Percentiles rank a stretch among this genome's conserved stretches.
phyloP scores from a whole-genome alignment of 148 eudicot species.

The Cornus kousa region DNA sequence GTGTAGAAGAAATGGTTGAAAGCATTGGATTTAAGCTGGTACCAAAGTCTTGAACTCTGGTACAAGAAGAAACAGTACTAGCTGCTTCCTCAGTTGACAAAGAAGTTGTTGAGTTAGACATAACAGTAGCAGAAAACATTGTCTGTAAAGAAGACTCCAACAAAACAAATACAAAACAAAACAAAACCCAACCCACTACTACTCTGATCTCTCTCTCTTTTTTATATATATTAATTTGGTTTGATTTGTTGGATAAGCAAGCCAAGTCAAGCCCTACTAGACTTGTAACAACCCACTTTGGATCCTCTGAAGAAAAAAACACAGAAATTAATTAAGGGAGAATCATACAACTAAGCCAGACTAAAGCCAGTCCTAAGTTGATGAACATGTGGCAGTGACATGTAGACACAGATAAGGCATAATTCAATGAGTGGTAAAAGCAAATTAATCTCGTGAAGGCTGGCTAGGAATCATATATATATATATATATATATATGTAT shows the following conservation, averaged over 20 bases:
- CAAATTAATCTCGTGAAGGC: no score
- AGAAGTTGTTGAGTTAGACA: constrained; percentile 64
- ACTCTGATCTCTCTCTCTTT: constrained; percentile 23
- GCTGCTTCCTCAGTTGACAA: constrained; percentile 53
- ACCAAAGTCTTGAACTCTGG: constrained; percentile 34
- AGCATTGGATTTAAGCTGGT: constrained; percentile 43
- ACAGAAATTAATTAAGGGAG: background rate
- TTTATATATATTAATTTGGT: background rate
- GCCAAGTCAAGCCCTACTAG: background rate
- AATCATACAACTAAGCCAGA: background rate
- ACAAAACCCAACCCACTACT: background rate
- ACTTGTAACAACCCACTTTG: constrained; percentile 6
- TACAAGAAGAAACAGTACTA: constrained; percentile 25
- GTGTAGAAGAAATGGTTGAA: constrained; percentile 22
- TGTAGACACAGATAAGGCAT: constrained; percentile 4
- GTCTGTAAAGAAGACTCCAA: constrained; percentile 40
- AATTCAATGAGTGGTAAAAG: background rate
- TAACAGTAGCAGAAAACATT: constrained; percentile 54
- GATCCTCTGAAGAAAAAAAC: constrained; percentile 13
- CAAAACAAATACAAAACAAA: constrained; percentile 29
- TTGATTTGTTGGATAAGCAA: constrained; percentile 9
- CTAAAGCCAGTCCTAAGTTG: background rate
- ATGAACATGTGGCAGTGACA: constrained; percentile 6
- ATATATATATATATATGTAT: no score
- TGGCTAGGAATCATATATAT: no score